A percentile compares a stretch with the other conserved stretches of the same genome.
These are phyloP conservation scores for Gossypium rotundifolium DNA, from an alignment of 345 rosid genomes.

Conservation along the genomic window DNA sequence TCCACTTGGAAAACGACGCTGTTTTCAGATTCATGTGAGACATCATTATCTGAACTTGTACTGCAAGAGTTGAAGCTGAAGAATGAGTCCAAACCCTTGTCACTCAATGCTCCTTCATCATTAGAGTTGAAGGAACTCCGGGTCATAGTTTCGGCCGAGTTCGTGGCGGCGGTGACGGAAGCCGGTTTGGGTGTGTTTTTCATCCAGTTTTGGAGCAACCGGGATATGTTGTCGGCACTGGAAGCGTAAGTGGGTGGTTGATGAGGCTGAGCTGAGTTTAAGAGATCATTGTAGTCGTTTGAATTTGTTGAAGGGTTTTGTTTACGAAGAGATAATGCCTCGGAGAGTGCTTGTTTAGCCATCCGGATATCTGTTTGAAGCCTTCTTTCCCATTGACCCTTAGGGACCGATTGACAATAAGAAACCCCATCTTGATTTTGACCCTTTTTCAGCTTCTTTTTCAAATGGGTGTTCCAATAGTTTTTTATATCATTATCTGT, in stretches of 20 bases:
- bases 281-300: conserved; percentile 8
- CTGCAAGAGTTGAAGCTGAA: conserved; percentile 41
- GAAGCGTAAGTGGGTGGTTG: conserved; percentile 42
- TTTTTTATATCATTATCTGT: conserved; percentile 94
- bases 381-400: conserved; percentile 20
- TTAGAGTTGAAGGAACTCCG: conserved; percentile 28
- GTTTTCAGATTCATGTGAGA: conserved; percentile 23
- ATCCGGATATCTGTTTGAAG: conserved; percentile 83
- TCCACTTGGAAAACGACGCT: conserved; percentile 33
- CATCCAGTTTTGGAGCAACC: conserved; percentile 60
- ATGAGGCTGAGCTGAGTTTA: background rate
- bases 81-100: conserved; percentile 35
- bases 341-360: conserved; percentile 74
- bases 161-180: background rate
- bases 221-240: conserved; percentile 58
- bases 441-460: conserved; percentile 62
- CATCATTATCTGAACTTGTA: conserved; percentile 14
- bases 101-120: conserved; percentile 25
- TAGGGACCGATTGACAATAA: conserved; percentile 13
- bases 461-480: conserved; percentile 89
- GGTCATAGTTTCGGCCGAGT: conserved; percentile 17
- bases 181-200: conserved; percentile 30
- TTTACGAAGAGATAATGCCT: conserved; percentile 61
- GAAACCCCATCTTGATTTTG: conserved; percentile 34
- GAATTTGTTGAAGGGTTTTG: conserved; percentile 10